Conservation (phyloP, 306 rosid species). For the Fagus sylvatica region DNA sequence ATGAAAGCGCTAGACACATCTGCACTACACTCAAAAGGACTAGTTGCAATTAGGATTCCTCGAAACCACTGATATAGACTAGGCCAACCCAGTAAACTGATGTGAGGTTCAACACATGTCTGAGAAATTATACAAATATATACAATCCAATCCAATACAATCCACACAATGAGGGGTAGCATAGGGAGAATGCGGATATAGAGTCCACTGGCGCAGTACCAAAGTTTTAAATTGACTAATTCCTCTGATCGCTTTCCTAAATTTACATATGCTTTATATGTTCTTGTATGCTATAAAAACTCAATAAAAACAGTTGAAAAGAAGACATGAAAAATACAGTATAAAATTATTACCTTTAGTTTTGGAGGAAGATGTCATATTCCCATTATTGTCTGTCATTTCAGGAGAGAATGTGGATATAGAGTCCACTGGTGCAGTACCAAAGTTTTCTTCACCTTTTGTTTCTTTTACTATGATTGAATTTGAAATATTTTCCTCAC, state of each 20-base stretch:
- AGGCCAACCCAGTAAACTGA: too few relatives aligned
- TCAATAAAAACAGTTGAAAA: neutral
- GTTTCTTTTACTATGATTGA: conserved; percentile 25
- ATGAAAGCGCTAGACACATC: too few relatives aligned
- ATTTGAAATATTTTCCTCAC: conserved; percentile 21
- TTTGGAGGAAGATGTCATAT: conserved; percentile 25
- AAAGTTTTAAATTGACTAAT: neutral
- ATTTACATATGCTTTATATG: neutral
- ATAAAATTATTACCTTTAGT: conserved; percentile 30
- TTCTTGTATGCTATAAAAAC: too few relatives aligned
- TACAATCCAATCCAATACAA: too few relatives aligned
- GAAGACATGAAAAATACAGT: neutral
- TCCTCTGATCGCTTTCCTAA: neutral
- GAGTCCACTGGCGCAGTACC: too few relatives aligned
- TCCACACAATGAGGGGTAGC: too few relatives aligned
- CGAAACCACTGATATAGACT: too few relatives aligned
- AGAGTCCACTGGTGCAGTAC: conserved; percentile 27
- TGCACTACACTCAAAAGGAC: too few relatives aligned
- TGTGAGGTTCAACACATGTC: too few relatives aligned
- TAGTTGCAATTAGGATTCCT: too few relatives aligned
- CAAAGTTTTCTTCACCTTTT: conserved; percentile 20
- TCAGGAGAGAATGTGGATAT: conserved; percentile 28
- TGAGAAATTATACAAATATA: too few relatives aligned
- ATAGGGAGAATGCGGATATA: too few relatives aligned
- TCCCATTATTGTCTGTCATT: conserved; percentile 20